A percentile compares a stretch with the other conserved stretches of the same genome.
phyloP scores from a whole-genome alignment of 768 basidiomycete genomes.

The Tylopilus rubrobrunneus region DNA sequence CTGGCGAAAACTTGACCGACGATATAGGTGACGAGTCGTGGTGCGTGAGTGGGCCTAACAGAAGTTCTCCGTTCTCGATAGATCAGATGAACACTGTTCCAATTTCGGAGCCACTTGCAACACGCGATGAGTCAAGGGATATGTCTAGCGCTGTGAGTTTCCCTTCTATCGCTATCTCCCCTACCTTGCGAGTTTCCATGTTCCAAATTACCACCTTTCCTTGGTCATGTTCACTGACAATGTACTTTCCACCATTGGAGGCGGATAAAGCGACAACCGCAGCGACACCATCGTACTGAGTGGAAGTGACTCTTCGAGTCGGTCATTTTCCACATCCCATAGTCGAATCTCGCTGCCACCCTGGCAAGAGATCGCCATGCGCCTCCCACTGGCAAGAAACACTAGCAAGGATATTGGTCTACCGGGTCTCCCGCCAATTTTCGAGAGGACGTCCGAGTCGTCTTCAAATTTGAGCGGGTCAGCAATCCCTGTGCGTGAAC shows the following conservation, averaged over 20 bases:
- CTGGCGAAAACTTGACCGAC: too few species aligned
- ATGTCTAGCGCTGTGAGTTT: slow-evolving; percentile 9
- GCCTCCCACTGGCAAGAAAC: background rate
- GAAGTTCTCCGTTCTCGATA: background rate
- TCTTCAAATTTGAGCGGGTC: background rate
- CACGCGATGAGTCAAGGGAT: slow-evolving; percentile 1
- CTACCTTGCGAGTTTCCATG: background rate
- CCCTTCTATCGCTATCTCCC: background rate
- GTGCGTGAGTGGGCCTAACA: slow-evolving; percentile 3
- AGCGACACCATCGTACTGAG: too few species aligned
- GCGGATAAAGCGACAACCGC: background rate
- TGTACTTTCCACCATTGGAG: slow-evolving; percentile 8
- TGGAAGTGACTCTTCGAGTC: too few species aligned
- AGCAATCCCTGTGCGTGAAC: background rate
- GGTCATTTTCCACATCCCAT: too few species aligned
- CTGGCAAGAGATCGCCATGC: background rate
- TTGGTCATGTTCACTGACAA: slow-evolving; percentile 5
- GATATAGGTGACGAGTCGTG: background rate
- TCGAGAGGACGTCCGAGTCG: background rate
- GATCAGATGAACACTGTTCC: slow-evolving; percentile 6
- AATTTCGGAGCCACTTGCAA: slow-evolving; percentile 2
- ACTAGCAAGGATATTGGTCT: background rate
- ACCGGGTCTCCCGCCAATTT: background rate
- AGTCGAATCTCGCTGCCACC: too few species aligned
- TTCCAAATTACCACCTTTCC: slow-evolving; percentile 11